Evolutionary conservation across 1,284 basidiomycete genomes (phyloP).

Genomic region (Ceratobasidium sp.): DNA sequence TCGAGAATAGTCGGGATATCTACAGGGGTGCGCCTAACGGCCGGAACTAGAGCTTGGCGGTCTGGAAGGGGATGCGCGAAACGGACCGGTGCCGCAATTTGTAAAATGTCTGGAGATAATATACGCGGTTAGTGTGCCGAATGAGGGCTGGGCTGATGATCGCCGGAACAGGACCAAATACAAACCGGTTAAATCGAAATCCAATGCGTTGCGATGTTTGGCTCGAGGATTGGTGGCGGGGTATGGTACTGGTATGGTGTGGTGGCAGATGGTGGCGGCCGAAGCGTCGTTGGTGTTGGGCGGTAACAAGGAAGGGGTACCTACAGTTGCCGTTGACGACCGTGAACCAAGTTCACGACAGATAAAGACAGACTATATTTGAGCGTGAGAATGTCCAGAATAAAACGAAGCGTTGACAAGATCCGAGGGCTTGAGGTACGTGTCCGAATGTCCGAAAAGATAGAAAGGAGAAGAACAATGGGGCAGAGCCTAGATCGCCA

Average conservation of each 20-base stretch:
- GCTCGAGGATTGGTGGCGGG: not conserved
- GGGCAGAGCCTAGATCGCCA: not conserved
- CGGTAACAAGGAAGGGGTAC: not conserved
- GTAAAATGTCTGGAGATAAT: no score
- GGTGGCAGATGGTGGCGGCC: not conserved
- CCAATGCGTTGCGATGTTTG: not conserved
- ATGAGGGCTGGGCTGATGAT: no score
- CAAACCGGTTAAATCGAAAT: no score
- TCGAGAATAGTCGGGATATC: no score
- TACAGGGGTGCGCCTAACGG: no score
- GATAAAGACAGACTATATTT: not conserved
- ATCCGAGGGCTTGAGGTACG: not conserved
- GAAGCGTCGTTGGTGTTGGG: not conserved
- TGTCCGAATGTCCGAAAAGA: not conserved
- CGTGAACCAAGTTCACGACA: not conserved
- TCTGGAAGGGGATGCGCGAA: no score
- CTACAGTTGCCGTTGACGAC: no score
- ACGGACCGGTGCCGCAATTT: no score
- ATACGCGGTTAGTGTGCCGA: no score
- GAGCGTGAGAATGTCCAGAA: not conserved
- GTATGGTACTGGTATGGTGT: no score
- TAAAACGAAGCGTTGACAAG: not conserved
- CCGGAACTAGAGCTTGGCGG: no score
- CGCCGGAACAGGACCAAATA: no score
- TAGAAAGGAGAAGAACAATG: conserved; percentile 15